phyloP scores from a whole-genome alignment of 192 early-diverging fungal species.

The Dispira simplex region DNA sequence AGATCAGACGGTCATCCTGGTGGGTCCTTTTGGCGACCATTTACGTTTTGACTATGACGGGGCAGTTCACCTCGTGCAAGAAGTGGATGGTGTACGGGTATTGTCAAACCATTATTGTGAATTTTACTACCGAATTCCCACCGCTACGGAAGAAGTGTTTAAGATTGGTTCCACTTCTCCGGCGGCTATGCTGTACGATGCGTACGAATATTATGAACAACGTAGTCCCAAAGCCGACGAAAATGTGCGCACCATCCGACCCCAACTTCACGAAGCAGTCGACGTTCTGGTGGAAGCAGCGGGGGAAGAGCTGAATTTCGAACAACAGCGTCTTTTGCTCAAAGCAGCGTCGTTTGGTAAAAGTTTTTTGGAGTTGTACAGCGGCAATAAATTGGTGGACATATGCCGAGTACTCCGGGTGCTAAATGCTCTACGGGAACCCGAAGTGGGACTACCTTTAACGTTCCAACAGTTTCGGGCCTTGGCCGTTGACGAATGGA shows the following conservation, averaged over 20 bases:
- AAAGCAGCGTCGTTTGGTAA: conserved; percentile 90
- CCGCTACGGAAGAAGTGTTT: conserved; percentile 70
- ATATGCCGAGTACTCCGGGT: conserved; percentile 77
- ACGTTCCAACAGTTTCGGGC: conserved; percentile 62
- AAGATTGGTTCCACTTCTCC: conserved; percentile 90
- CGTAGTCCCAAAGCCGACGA: conserved; percentile 78
- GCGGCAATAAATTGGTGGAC: conserved; percentile 71
- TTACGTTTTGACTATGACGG: conserved; percentile 52
- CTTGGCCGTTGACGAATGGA: conserved; percentile 64
- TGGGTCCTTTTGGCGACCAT: conserved; percentile 83
- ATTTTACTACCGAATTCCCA: conserved; percentile 76
- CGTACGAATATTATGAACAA: conserved; percentile 50
- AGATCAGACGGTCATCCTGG: conserved; percentile 66
- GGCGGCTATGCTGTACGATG: conserved; percentile 83
- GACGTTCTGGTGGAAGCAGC: conserved; percentile 88
- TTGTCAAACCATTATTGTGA: conserved; percentile 71
- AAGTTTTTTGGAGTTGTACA: conserved; percentile 74
- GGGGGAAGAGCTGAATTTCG: conserved; percentile 63
- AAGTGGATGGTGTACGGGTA: conserved; percentile 85
- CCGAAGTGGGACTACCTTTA: conserved; percentile 78
- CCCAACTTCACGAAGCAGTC: conserved; percentile 71
- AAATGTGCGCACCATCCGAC: conserved; percentile 74
- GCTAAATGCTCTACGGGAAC: conserved; percentile 73
- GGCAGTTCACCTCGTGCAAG: conserved; percentile 66
- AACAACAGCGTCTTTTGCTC: conserved; percentile 60